Conservation (phyloP, 164 flowering plant genomes). For the Magnolia sinica region DNA sequence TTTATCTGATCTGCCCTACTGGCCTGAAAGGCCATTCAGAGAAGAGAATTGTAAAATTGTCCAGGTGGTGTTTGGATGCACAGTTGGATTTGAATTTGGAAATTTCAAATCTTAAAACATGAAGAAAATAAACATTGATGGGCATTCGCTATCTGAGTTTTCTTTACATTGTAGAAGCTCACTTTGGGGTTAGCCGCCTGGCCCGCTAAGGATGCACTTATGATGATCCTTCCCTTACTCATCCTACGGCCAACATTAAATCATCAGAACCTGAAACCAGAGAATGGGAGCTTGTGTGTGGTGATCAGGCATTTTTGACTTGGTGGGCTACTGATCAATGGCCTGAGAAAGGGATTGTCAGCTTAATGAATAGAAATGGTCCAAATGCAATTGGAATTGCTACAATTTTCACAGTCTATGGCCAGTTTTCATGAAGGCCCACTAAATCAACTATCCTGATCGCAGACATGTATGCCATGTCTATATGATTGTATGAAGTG, state of each 20-base stretch:
- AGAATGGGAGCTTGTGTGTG: no score
- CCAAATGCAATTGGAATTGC: no score
- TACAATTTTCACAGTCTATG: no score
- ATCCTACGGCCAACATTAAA: constrained; percentile 26
- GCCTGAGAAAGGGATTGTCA: no score
- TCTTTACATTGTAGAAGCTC: constrained; percentile 38
- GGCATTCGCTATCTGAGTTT: not conserved
- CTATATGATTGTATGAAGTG: no score
- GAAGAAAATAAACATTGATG: not conserved
- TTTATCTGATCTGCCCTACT: constrained; percentile 56
- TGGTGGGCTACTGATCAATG: no score
- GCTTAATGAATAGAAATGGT: no score
- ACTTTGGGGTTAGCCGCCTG: constrained; percentile 37
- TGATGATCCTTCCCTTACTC: constrained; percentile 44
- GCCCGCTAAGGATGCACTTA: constrained; percentile 28
- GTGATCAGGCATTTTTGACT: no score
- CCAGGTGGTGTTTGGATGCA: not conserved
- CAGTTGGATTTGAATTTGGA: not conserved
- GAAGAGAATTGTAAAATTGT: not conserved
- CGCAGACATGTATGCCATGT: no score
- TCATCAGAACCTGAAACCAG: not conserved
- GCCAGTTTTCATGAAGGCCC: no score
- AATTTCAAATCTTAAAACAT: not conserved
- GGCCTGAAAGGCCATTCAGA: constrained; percentile 34
- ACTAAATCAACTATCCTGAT: no score